Evolutionary conservation across 768 basidiomycete genomes (phyloP), one percentile per base, ranked within the genome.

Genomic region (Termitomyces sp.): DNA sequence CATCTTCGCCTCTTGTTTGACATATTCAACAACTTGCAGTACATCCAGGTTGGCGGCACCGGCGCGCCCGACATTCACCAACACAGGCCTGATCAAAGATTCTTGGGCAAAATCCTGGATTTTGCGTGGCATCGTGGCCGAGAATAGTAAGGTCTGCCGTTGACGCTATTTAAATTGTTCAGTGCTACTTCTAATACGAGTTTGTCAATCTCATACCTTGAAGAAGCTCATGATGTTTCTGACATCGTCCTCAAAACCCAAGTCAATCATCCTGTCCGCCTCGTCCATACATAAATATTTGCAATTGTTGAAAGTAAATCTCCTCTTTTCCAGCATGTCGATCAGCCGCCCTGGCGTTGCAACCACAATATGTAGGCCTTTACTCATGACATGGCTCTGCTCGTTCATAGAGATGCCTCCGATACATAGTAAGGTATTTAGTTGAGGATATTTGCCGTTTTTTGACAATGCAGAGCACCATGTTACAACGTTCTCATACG

Each of bases 1-100:
- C 97, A 98, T 98, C 73, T 99, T 99, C 0, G 97, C 97, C 72
- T 98, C 97, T 68, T 97, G 94, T 73, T 99, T 99, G 64, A 99
- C 97, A 64, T 97, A 98, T 74, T 99, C 97, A 21, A 98, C 92
- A 30, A 98, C 90, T 67, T 94, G 94, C 28, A 98, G 79, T 2
- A 99, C 94, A 67, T 98, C 96, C 69, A 99, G 72, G 70, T 95
- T 96, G 41, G 97, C 97, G 21, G 97, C 97, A 66, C 97, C 97
- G 7, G 97, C 96, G 66, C 97, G 89, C 23, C 97, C 96, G 43
- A 98, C 95, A 68, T 99, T 99, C 62, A 99, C 94, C 30, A 98
- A 78, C 14, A 99, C 81, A 1, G 97, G 97, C 63, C 86, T 85
- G 61, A 98, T 91, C n/a, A 99, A 79, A 0, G 96, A 96, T 67